Evolutionary conservation across 305 asterid genomes (phyloP).

Genomic region (Fraxinus xanthoxyloides): DNA sequence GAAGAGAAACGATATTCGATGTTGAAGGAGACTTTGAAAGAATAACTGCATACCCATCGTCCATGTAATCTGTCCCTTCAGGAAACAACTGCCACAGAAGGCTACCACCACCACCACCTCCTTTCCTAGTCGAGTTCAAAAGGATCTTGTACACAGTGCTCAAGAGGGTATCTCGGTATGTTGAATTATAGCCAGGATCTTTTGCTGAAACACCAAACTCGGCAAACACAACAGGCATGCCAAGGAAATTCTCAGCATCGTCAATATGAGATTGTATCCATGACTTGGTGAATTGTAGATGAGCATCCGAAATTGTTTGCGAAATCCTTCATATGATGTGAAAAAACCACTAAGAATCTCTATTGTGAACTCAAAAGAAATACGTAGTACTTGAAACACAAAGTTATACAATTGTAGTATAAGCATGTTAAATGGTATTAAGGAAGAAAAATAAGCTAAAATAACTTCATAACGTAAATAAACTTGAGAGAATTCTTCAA

Average conservation of each 20-base stretch:
- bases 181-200: constrained; percentile 66
- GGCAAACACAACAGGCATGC: constrained; percentile 77
- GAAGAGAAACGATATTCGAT: constrained; percentile 53
- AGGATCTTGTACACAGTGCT: constrained; percentile 52
- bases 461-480: not conserved
- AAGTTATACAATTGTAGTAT: not conserved
- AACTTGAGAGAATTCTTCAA: not conserved
- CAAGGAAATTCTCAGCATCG: constrained; percentile 63
- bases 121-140: constrained; percentile 64
- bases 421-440: not conserved
- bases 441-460: not conserved
- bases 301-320: constrained; percentile 52
- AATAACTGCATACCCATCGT: constrained; percentile 83
- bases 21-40: constrained; percentile 64
- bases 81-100: constrained; percentile 93
- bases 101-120: constrained; percentile 79
- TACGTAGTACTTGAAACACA: not conserved
- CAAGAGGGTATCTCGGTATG: constrained; percentile 54
- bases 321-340: constrained; percentile 54
- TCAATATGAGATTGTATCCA: constrained; percentile 93
- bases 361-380: not conserved
- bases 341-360: not conserved
- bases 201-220: constrained; percentile 79
- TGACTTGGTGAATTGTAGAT: constrained; percentile 66
- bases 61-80: constrained; percentile 85